Conservation (phyloP, 2,329 filamentous ascomycete species). For the Mycosphaerella arachidis region DNA sequence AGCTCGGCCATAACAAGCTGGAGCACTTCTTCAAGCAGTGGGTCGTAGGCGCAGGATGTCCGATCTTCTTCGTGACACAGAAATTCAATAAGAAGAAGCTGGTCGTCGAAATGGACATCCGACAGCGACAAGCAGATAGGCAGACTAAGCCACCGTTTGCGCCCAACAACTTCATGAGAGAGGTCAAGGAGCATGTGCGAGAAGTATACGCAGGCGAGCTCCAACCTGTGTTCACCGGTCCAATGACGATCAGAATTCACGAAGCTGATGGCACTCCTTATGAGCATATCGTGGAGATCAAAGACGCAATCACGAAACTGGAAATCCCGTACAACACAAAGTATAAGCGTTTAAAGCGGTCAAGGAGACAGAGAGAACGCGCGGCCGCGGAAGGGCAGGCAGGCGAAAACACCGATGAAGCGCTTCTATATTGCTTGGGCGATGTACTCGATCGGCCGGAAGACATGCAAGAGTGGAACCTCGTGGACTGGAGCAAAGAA, state of each 20-base stretch:
- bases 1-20: slow-evolving; percentile 77
- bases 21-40: slow-evolving; percentile 93
- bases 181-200: slow-evolving; percentile 75
- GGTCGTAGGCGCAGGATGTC: slow-evolving; percentile 84
- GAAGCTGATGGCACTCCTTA: slow-evolving; percentile 98
- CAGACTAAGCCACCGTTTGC: slow-evolving; percentile 56
- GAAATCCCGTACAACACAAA: slow-evolving; percentile 99
- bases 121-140: slow-evolving; percentile 64
- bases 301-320: slow-evolving; percentile 76
- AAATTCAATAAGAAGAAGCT: slow-evolving; percentile 97
- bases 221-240: slow-evolving; percentile 76
- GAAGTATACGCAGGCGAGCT: slow-evolving; percentile 59
- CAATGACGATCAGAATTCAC: slow-evolving; percentile 96
- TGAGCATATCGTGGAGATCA: slow-evolving; percentile 95
- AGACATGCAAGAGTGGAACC: slow-evolving; percentile 75
- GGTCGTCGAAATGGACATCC: slow-evolving; percentile 85
- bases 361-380: slow-evolving; percentile 74
- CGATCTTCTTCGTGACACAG: slow-evolving; percentile 78
- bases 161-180: slow-evolving; percentile 73
- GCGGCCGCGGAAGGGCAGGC: slow-evolving; percentile 62
- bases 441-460: slow-evolving; percentile 81
- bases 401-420: slow-evolving; percentile 58
- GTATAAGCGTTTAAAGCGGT: slow-evolving; percentile 94
- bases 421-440: slow-evolving; percentile 84
- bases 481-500: slow-evolving; percentile 84